These are phyloP conservation scores for Aspergillus versicolor DNA, from an alignment of 2,329 filamentous ascomycete species.

Conservation along the genomic window DNA sequence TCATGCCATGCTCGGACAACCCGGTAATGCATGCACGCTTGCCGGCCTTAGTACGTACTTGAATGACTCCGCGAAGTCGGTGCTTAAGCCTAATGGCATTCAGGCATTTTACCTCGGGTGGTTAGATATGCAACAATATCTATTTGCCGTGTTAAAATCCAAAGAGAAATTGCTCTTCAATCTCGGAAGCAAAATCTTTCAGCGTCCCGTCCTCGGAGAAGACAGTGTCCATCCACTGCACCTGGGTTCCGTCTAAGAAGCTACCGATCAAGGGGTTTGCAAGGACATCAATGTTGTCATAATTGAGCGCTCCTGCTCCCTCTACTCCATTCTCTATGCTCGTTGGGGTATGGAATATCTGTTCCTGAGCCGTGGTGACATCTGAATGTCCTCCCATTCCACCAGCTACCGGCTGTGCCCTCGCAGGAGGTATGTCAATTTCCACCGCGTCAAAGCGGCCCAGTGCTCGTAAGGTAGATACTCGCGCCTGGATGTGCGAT, in stretches of 20 bases:
- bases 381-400: not conserved
- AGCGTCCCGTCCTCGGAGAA: constrained; percentile 7
- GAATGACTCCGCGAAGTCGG: too few species aligned
- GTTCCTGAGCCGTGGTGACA: not conserved
- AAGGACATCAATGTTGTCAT: constrained; percentile 2
- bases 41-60: not conserved
- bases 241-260: constrained; percentile 9
- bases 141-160: not conserved
- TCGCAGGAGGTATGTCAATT: not conserved
- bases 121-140: not conserved
- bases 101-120: too few species aligned
- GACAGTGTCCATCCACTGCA: constrained; percentile 9
- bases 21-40: not conserved
- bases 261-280: constrained; percentile 7
- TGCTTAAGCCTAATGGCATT: too few species aligned
- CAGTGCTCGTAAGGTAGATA: constrained; percentile 6
- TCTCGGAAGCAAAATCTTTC: constrained; percentile 6
- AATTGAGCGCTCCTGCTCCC: not conserved
- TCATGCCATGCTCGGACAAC: not conserved
- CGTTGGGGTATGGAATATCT: constrained; percentile 1
- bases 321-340: not conserved
- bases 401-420: not conserved
- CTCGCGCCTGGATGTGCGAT: constrained; percentile 8
- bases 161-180: constrained; percentile 9
- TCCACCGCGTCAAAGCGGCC: not conserved